Base-by-base conservation (phyloP, 177 flowering plant species). In the Vitis hybrid region DNA sequence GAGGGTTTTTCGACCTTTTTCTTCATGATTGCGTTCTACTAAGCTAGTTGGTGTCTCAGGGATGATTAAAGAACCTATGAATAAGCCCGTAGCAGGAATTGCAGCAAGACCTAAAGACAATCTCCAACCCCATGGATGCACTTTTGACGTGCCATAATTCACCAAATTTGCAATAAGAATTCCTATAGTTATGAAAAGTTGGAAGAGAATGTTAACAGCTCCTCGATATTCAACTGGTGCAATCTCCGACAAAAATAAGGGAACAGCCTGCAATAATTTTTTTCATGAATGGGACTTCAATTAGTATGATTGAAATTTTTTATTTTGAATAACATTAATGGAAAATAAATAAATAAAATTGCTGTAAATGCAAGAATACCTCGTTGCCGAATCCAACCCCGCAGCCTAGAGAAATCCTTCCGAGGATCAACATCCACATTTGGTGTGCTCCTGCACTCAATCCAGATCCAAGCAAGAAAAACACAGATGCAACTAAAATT, bases 381-480 rank as follows among this genome's bases (percentile, higher is more conserved):
- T 77, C 83, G 57, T 82, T 77, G 13, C 81, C 82, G 48, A 74
- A 74, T 29, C 84, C 84, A 51, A 81, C 80, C 0, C 84, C 82
- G 10, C 62, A 13, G n/a, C 85, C 85, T 3, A 82, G 80, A 57
- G 57, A 64, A 45, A 82, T 13, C 58, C 82, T 56, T 1, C 82
- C 85, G 13, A 49, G 13, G 39, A 79, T 75, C 9, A 82, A 69
- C 72, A 79, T 72, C 60, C 22, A 58, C 0, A 75, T 7, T 5
- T 69, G 39, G 0, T 11, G 5, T 56, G 83, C 83, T 14, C 29
- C 19, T 1, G 72, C 65, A 45, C 79, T 79, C 29, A 79, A 21
- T 16, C 69, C 31, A 3, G 81, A 71, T 10, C 83, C 83, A n/a
- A 14, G 33, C 12, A 79, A 13, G 60, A 82, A 82, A 76, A 72